These are phyloP conservation scores for Fusarium keratoplasticum DNA, from an alignment of 2,329 filamentous ascomycete genomes.

Conservation along the genomic window DNA sequence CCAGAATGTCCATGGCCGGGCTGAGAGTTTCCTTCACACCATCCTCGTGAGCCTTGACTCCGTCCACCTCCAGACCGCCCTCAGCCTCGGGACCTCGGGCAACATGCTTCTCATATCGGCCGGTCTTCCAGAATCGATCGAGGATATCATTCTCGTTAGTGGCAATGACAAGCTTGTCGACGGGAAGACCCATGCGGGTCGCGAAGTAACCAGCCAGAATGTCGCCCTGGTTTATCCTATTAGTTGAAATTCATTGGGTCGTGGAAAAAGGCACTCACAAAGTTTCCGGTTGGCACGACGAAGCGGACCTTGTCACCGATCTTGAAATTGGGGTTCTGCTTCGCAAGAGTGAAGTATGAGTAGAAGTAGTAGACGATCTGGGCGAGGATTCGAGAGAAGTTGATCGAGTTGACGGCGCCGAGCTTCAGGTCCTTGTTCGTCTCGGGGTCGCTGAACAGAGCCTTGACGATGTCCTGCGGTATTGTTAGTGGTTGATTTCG, in stretches of 20 bases:
- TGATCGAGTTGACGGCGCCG: constrained; percentile 96
- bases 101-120: constrained; percentile 88
- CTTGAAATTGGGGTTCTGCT: constrained; percentile 69
- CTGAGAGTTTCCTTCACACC: constrained; percentile 92
- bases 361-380: constrained; percentile 98
- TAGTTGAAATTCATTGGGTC: neutral
- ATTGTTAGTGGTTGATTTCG: neutral
- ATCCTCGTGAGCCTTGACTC: constrained; percentile 71
- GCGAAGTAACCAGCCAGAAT: constrained; percentile 95
- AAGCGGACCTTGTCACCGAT: constrained; percentile 80
- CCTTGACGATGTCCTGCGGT: constrained; percentile 78
- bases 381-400: constrained; percentile 93
- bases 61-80: constrained; percentile 73
- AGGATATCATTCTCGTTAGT: constrained; percentile 99
- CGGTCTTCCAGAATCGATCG: constrained; percentile 92
- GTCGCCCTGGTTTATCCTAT: constrained; percentile 62
- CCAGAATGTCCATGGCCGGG: constrained; percentile 97
- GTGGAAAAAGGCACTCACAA: constrained; percentile 58
- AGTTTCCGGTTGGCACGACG: constrained; percentile 95
- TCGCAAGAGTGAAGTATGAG: constrained; percentile 86
- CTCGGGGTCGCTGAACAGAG: constrained; percentile 86
- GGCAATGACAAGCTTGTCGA: constrained; percentile 89
- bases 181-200: constrained; percentile 86
- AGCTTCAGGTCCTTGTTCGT: constrained; percentile 87
- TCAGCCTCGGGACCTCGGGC: constrained; percentile 67